Percentiles rank a stretch among this genome's conserved stretches.
Conservation (phyloP, 768 basidiomycete species). For the Dioszegia aurantiaca region DNA sequence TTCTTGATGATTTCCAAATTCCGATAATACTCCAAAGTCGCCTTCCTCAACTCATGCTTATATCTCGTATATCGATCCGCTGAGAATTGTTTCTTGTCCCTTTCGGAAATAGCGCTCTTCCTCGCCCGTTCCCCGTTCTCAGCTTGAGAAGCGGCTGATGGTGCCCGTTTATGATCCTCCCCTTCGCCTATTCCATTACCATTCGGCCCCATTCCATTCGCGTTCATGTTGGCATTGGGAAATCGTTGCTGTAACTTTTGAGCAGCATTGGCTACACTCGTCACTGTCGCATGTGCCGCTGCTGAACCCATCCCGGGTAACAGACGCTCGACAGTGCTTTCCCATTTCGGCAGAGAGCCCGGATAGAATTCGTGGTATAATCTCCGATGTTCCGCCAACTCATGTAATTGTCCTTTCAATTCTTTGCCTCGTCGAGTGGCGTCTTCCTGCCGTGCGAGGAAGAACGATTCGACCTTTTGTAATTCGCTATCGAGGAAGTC, state of each 20-base stretch:
- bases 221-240: constrained; percentile 3
- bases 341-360: constrained; percentile 40
- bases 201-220: too few relatives aligned
- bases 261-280: constrained; percentile 16
- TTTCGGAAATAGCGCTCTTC: constrained; percentile 11
- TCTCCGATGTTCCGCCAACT: constrained; percentile 67
- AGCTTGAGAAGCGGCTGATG: not conserved
- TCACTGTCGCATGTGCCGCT: constrained; percentile 6
- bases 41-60: constrained; percentile 79
- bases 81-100: constrained; percentile 16
- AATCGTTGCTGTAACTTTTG: constrained; percentile 18
- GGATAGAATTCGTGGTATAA: constrained; percentile 52
- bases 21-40: constrained; percentile 79
- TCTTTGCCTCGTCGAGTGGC: constrained; percentile 52
- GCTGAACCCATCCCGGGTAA: constrained; percentile 22
- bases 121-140: constrained; percentile 4
- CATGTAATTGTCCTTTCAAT: constrained; percentile 66
- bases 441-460: constrained; percentile 67
- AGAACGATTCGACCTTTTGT: constrained; percentile 82
- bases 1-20: constrained; percentile 80
- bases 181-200: not conserved
- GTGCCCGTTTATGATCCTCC: not conserved
- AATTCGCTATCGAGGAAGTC: constrained; percentile 72
- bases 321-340: constrained; percentile 31
- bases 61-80: constrained; percentile 64